These are phyloP conservation scores for Mercurialis annua DNA, from an alignment of 345 rosid species.

Conservation along the genomic window DNA sequence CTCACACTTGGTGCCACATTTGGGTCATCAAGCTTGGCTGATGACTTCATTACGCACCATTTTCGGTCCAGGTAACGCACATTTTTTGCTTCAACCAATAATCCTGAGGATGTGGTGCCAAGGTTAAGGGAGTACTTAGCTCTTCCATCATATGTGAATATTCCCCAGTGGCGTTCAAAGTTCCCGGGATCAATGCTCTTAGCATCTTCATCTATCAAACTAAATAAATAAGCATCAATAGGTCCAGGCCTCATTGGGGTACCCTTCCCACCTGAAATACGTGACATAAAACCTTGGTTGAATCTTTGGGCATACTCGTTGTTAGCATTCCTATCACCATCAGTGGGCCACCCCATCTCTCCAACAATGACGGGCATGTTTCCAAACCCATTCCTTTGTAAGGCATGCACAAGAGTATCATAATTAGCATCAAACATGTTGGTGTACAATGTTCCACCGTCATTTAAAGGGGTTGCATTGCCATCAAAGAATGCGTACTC, in stretches of 20 bases:
- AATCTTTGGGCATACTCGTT: slow-evolving; percentile 52
- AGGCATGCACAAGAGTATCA: slow-evolving; percentile 66
- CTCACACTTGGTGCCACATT: slow-evolving; percentile 61
- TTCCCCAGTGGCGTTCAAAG: slow-evolving; percentile 41
- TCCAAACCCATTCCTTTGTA: slow-evolving; percentile 76
- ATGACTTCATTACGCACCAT: slow-evolving; percentile 81
- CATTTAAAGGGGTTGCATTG: slow-evolving; percentile 55
- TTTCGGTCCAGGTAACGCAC: slow-evolving; percentile 48
- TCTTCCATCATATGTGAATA: slow-evolving; percentile 34
- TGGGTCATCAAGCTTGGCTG: slow-evolving; percentile 62
- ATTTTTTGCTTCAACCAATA: slow-evolving; percentile 49
- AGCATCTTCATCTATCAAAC: slow-evolving; percentile 73
- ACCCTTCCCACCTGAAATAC: slow-evolving; percentile 52
- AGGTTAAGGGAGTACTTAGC: slow-evolving; percentile 66
- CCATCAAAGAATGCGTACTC: slow-evolving; percentile 81
- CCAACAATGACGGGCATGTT: slow-evolving; percentile 72
- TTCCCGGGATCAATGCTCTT: slow-evolving; percentile 76
- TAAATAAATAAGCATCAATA: slow-evolving; percentile 70
- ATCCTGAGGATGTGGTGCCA: slow-evolving; percentile 72
- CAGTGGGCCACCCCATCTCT: slow-evolving; percentile 94
- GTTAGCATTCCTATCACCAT: slow-evolving; percentile 66
- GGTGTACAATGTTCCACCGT: slow-evolving; percentile 70
- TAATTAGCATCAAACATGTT: slow-evolving; percentile 88
- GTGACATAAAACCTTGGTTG: slow-evolving; percentile 72
- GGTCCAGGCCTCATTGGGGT: slow-evolving; percentile 62